phyloP scores from a whole-genome alignment of 2,329 filamentous ascomycete genomes.

The Colletotrichum agaves region DNA sequence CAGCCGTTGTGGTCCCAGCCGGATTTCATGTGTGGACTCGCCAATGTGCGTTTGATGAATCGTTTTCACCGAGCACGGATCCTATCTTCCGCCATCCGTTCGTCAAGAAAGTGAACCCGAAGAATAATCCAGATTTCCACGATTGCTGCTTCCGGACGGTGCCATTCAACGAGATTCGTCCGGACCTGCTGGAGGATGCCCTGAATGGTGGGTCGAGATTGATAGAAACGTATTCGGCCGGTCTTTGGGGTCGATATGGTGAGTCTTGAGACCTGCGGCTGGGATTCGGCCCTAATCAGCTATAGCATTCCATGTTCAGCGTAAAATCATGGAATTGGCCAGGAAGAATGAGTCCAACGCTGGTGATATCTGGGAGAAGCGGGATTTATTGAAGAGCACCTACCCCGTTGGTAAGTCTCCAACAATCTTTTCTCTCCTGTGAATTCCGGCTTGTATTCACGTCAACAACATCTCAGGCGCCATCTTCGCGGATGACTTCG shows the following conservation, averaged over 20 bases:
- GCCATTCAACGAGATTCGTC: constrained; percentile 9
- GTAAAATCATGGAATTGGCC: constrained; percentile 19
- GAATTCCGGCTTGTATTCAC: too few species aligned
- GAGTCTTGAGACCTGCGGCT: background rate
- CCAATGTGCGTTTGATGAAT: constrained; percentile 25
- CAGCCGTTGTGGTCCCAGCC: background rate
- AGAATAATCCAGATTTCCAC: constrained; percentile 11
- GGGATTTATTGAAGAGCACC: constrained; percentile 3
- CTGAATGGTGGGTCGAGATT: constrained; percentile 22
- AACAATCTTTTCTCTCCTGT: background rate
- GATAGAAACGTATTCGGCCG: constrained; percentile 29
- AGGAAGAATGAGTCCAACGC: constrained; percentile 16
- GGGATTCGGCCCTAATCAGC: background rate
- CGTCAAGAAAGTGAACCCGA: constrained; percentile 15
- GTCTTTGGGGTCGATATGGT: constrained; percentile 37
- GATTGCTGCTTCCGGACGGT: constrained; percentile 27
- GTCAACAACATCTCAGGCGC: constrained; percentile 5
- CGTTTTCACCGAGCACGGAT: constrained; percentile 15
- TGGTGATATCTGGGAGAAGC: constrained; percentile 25
- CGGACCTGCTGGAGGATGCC: constrained; percentile 32
- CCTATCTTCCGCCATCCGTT: constrained; percentile 22
- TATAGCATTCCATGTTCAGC: constrained; percentile 10
- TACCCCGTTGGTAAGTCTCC: constrained; percentile 11
- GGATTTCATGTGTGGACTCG: constrained; percentile 37
- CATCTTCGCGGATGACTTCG: constrained; percentile 35